Evolutionary conservation across 768 basidiomycete genomes (phyloP), one percentile per base, ranked within the genome.

Genomic region (Dacryopinax spathularia): DNA sequence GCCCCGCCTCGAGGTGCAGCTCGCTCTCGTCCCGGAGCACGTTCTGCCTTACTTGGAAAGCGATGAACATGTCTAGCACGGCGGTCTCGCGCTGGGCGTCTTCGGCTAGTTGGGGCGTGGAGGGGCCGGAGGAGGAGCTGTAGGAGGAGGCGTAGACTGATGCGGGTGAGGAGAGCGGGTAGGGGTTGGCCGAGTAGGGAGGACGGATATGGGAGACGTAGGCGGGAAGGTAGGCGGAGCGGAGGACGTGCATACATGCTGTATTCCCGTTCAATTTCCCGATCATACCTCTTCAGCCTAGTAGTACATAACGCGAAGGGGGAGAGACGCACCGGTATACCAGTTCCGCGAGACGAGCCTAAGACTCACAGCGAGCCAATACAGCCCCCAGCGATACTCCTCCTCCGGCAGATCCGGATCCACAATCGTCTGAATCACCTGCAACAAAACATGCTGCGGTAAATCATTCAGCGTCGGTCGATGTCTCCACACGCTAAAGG

Each of bases 161-260:
- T 6, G 75, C 70, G 34, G 31, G 31, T 16, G 36, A 29, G 33
- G 73, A 73, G 62, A 78, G 73, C 0, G 88, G 88, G 74, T 90
- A 91, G 0, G 89, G 88, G 67, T 92, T 88, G 44, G 85, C 86
- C 2, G 85, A 77, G 73, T 91, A 90, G 0, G 87, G 87, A 0
- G 77, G 70, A 27, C 84, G 81, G 65, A 92, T 77, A 48, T 86
- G 79, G 16, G 78, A 75, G 25, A 75, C 73, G 70, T 91, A 92
- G 0, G 81, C 75, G 5, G 83, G 81, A 41, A 91, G 76, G 72
- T 89, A 90, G 0, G 83, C 82, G 0, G 85, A 86, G 35, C 90
- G 82, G 2, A 92, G 79, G 65, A 91, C 80, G 68, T 90, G 84
- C 88, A 89, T 91, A 73, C 81, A 88, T 13, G 88, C 86, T 85